Base-by-base conservation (phyloP, 2,329 filamentous ascomycete species). In the Colletotrichum abscissum region DNA sequence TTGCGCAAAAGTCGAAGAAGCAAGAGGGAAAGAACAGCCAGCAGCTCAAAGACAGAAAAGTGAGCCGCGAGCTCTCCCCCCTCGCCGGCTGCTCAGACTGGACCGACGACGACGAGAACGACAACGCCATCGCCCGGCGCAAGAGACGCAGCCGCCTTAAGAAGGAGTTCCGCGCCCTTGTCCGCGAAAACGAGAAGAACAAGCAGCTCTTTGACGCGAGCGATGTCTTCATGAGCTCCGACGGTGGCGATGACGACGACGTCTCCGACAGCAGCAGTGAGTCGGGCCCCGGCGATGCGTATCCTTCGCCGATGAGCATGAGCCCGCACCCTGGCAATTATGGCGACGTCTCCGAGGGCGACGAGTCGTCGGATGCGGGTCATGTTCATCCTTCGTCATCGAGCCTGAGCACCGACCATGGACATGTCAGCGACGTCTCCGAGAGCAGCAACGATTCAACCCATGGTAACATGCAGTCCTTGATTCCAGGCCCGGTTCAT, bases 241-340 rank as follows among this genome's bases (percentile, higher is more conserved):
- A 16, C 30, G 49, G 64, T 33, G 64, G 58, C 8, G 33, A 60
- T 4, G 52, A 67, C n/a, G 16, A 56, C 12, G 22, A 22, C 3
- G 5, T 14, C 7, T 42, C 38, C n/a, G 33, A 75, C 42, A 58
- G 59, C 24, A 62, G 55, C 49, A 63, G 42, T 33, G 24, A 71
- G 42, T 22, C 33, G 28, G 62, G 56, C 22, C 35, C 26, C 46
- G 56, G 72, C 4, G 22, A 57, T 8, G n/a, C 42, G 28, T 33
- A 30, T 11, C 30, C 54, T 22, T 59, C 52, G 26, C 38, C 33
- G 3, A 38, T 28, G 26, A 66, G 33, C 55, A 22, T 54, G 54
- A 54, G 38, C 3, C 24, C 52, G 22, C n/a, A 42, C 22, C n/a
- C 12, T 28, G 14, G 19, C 14, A 46, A 5, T 28, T 19, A 35